These are phyloP conservation scores for Trichoderma lentiforme DNA, from an alignment of 2,329 filamentous ascomycete genomes.

Conservation along the genomic window DNA sequence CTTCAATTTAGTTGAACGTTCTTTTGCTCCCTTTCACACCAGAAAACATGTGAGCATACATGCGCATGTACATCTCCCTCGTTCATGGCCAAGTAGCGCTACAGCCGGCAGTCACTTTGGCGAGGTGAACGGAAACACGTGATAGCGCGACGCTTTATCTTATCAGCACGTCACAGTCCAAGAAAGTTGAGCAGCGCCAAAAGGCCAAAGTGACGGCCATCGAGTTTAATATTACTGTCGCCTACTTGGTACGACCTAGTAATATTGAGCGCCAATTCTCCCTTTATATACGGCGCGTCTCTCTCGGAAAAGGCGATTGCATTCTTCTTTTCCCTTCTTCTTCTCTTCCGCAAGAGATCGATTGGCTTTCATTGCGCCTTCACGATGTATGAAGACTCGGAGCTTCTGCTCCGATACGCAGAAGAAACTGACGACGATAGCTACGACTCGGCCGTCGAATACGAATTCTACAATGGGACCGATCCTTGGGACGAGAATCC, in stretches of 20 bases:
- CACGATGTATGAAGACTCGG: not conserved
- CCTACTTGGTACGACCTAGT: not conserved
- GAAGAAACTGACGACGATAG: not conserved
- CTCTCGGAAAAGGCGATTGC: not conserved
- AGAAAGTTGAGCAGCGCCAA: not conserved
- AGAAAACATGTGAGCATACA: not conserved
- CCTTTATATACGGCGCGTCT: not conserved
- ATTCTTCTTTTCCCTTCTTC: not conserved
- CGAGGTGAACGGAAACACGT: not conserved
- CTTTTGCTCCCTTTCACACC: not conserved
- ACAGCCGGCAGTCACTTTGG: not conserved
- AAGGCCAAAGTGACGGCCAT: not conserved
- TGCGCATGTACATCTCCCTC: not conserved
- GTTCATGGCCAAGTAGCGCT: not conserved
- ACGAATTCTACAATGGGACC: conserved; percentile 14
- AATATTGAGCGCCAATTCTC: not conserved
- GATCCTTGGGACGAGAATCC: conserved; percentile 8
- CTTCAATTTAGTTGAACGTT: not conserved
- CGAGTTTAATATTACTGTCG: not conserved
- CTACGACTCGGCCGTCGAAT: conserved; percentile 10
- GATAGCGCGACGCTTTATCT: not conserved
- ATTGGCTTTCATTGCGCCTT: not conserved
- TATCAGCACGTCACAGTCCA: not conserved
- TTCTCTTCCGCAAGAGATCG: not conserved
- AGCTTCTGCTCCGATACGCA: conserved; percentile 1